Percentiles rank a stretch among this genome's conserved stretches.
These are phyloP conservation scores for Polygonum maritimum DNA, from an alignment of 148 eudicot genomes.

Conservation along the genomic window DNA sequence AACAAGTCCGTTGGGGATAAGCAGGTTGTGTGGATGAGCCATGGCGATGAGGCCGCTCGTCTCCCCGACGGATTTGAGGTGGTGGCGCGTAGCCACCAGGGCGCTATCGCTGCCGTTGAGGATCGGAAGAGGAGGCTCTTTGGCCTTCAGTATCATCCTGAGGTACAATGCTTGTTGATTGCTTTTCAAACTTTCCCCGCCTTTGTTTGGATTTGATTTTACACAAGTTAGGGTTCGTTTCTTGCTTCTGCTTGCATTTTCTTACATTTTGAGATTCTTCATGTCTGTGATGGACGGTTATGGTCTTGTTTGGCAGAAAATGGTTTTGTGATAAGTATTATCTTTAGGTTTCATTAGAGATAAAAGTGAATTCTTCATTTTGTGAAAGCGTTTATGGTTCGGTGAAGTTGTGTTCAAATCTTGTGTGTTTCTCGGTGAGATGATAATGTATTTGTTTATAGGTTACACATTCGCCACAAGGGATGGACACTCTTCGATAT, in stretches of 20 bases:
- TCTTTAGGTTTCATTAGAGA: neutral
- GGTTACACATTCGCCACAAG: slow-evolving; percentile 96
- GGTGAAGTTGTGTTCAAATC: neutral
- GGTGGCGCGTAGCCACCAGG: slow-evolving; percentile 70
- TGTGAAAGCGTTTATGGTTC: neutral
- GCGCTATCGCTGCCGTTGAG: slow-evolving; percentile 81
- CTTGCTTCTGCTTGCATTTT: neutral
- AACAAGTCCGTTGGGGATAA: slow-evolving; percentile 42
- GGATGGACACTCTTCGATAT: slow-evolving; percentile 73
- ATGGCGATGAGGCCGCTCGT: slow-evolving; percentile 76
- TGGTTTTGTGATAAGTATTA: neutral
- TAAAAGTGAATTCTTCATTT: neutral
- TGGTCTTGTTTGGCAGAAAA: neutral
- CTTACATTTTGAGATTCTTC: neutral
- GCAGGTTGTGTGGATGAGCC: slow-evolving; percentile 98
- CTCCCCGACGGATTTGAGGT: slow-evolving; percentile 83
- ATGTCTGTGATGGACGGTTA: neutral
- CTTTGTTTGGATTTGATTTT: neutral
- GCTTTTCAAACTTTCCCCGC: neutral
- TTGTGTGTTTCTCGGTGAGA: neutral
- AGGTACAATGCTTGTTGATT: slow-evolving; percentile 33
- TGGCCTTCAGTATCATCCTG: slow-evolving; percentile 96
- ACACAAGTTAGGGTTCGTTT: neutral
- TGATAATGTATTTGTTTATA: slow-evolving; percentile 18
- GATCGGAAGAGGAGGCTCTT: slow-evolving; percentile 47